Percentiles rank a stretch among this genome's conserved stretches.
These are phyloP conservation scores for Leccinum longicurvipes DNA, from an alignment of 768 basidiomycete species.

Conservation along the genomic window DNA sequence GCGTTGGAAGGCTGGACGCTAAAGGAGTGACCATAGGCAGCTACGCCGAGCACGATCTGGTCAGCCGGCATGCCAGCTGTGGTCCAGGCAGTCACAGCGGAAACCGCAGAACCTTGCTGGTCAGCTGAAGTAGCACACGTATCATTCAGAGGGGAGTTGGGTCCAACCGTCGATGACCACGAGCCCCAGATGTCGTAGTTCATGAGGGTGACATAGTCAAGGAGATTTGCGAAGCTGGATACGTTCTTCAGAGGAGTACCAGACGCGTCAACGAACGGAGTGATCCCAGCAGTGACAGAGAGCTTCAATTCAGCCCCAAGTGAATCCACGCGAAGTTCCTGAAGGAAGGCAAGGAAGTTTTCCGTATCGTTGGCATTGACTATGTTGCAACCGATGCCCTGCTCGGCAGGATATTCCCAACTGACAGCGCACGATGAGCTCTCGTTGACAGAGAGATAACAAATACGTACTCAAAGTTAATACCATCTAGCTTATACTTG, in stretches of 20 bases:
- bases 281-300: constrained; percentile 64
- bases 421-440: constrained; percentile 37
- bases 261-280: constrained; percentile 58
- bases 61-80: constrained; percentile 66
- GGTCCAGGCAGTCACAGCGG: constrained; percentile 70
- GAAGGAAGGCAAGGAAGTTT: constrained; percentile 77
- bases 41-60: constrained; percentile 77
- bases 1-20: constrained; percentile 38
- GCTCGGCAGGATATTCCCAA: constrained; percentile 80
- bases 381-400: constrained; percentile 70
- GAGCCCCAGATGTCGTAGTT: constrained; percentile 62
- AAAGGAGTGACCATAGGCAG: constrained; percentile 81
- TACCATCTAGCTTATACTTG: constrained; percentile 53
- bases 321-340: constrained; percentile 56
- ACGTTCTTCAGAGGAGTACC: constrained; percentile 67
- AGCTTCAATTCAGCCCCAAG: constrained; percentile 55
- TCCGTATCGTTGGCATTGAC: constrained; percentile 55
- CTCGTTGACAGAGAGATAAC: neutral
- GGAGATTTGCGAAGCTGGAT: constrained; percentile 62
- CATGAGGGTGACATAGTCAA: constrained; percentile 67
- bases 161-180: constrained; percentile 55
- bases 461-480: constrained; percentile 36
- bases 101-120: constrained; percentile 70
- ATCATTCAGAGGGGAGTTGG: constrained; percentile 81
- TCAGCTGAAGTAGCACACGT: constrained; percentile 59